Base-by-base conservation (phyloP, 139 green algal species). In the Chlorokybus atmophyticus region DNA sequence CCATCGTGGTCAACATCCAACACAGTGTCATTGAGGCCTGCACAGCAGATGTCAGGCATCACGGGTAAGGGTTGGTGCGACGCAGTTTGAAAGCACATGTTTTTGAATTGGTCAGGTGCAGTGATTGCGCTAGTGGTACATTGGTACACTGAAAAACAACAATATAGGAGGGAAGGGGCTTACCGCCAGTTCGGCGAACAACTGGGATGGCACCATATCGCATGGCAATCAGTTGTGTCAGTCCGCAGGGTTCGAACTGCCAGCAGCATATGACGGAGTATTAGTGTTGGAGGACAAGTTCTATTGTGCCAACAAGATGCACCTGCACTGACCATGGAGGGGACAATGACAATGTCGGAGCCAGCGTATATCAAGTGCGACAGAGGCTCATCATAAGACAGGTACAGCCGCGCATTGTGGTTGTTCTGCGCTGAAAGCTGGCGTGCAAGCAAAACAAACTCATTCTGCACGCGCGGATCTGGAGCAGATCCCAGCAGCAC, bases 211-310 rank as follows among this genome's bases (percentile, higher is more conserved):
- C 24, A 0, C 74, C 74, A 52, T 78, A 81, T 6, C 71, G 66
- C 74, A 81, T 80, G 31, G 74, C 74, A 10, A 77, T 77, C 32
- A 81, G 50, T 62, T 81, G 74, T 4, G 74, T 73, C 2, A 81
- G 52, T 3, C 74, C 74, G 56, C 74, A 81, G 7, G 74, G 74
- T 60, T 81, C 74, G 50, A 81, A 81, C n/a, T n/a, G n/a, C n/a
- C n/a, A n/a, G n/a, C n/a, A n/a, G n/a, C n/a, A n/a, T n/a, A n/a
- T n/a, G n/a, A n/a, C n/a, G n/a, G n/a, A 24, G 68, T 73, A n/a
- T n/a, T n/a, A n/a, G n/a, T n/a, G n/a, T n/a, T n/a, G n/a, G n/a
- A n/a, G n/a, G n/a, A n/a, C n/a, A n/a, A n/a, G n/a, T n/a, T n/a
- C n/a, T n/a, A n/a, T n/a, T n/a, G n/a, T n/a, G n/a, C n/a, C n/a